phyloP scores from a whole-genome alignment of 1,284 basidiomycete species.

The Phaffia rhodozyma region DNA sequence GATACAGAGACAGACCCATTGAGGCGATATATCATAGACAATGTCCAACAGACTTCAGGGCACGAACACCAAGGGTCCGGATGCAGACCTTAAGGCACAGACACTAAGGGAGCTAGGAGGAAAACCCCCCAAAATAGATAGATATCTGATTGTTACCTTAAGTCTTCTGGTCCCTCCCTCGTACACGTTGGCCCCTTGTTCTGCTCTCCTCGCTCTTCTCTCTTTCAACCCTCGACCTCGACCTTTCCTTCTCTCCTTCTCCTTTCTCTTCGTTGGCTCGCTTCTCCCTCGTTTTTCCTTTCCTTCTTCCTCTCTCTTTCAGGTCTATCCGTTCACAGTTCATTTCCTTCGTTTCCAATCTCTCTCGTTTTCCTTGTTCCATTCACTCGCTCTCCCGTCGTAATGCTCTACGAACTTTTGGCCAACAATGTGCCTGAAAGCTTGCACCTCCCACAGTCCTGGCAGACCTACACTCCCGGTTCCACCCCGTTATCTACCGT shows the following conservation, averaged over 20 bases:
- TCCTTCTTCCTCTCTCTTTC: not conserved
- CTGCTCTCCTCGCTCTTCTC: not conserved
- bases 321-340: not conserved
- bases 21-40: too few relatives aligned
- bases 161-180: too few relatives aligned
- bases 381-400: slow-evolving; percentile 20
- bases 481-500: slow-evolving; percentile 69
- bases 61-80: too few relatives aligned
- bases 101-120: too few relatives aligned
- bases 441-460: slow-evolving; percentile 42
- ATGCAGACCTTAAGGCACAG: too few relatives aligned
- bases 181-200: too few relatives aligned
- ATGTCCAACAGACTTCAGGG: too few relatives aligned
- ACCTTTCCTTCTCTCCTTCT: slow-evolving; percentile 1
- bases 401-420: slow-evolving; percentile 53
- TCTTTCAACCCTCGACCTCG: not conserved
- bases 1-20: too few relatives aligned
- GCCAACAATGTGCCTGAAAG: slow-evolving; percentile 29
- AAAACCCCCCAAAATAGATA: too few relatives aligned
- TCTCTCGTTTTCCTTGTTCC: not conserved
- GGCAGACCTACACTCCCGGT: slow-evolving; percentile 56
- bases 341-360: not conserved
- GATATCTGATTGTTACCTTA: too few relatives aligned
- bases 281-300: not conserved
- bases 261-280: not conserved